Conservation (phyloP, 495 filamentous ascomycete genomes). For the Penicillium herquei region DNA sequence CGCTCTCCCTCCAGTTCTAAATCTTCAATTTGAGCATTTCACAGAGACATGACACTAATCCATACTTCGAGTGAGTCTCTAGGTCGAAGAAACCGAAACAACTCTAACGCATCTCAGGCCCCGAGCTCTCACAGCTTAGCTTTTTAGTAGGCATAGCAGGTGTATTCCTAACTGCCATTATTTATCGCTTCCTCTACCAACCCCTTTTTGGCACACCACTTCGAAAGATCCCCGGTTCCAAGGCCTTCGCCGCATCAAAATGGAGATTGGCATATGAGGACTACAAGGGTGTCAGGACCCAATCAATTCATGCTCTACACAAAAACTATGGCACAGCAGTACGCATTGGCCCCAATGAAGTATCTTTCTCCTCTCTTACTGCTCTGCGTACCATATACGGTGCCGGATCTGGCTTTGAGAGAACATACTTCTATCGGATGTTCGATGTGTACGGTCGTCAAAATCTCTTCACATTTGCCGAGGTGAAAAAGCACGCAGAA, state of each 20-base stretch:
- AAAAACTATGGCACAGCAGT: slow-evolving; percentile 36
- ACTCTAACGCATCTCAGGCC: too few relatives aligned
- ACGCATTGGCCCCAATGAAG: slow-evolving; percentile 41
- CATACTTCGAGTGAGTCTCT: too few relatives aligned
- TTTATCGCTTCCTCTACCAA: background rate
- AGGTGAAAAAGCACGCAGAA: slow-evolving; percentile 27
- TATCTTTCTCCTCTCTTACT: slow-evolving; percentile 31
- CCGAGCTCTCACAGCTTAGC: too few relatives aligned
- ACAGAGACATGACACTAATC: too few relatives aligned
- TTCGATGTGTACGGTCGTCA: slow-evolving; percentile 38
- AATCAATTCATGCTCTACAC: slow-evolving; percentile 30
- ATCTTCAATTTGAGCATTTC: too few relatives aligned
- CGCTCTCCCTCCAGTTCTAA: too few relatives aligned
- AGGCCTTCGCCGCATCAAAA: slow-evolving; percentile 23
- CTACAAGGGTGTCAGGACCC: slow-evolving; percentile 31
- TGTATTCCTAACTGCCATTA: background rate
- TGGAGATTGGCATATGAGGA: slow-evolving; percentile 29
- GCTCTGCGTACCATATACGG: slow-evolving; percentile 38
- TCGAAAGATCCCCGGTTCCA: slow-evolving; percentile 25
- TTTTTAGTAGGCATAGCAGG: background rate
- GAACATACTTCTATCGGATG: slow-evolving; percentile 41
- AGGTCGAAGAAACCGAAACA: too few relatives aligned
- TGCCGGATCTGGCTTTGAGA: slow-evolving; percentile 37
- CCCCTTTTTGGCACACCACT: slow-evolving; percentile 2
- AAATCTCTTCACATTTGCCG: slow-evolving; percentile 37